Evolutionary conservation across 495 filamentous ascomycete species (phyloP), one percentile per base, ranked within the genome.

Genomic region (Tuber umbilicatum): DNA sequence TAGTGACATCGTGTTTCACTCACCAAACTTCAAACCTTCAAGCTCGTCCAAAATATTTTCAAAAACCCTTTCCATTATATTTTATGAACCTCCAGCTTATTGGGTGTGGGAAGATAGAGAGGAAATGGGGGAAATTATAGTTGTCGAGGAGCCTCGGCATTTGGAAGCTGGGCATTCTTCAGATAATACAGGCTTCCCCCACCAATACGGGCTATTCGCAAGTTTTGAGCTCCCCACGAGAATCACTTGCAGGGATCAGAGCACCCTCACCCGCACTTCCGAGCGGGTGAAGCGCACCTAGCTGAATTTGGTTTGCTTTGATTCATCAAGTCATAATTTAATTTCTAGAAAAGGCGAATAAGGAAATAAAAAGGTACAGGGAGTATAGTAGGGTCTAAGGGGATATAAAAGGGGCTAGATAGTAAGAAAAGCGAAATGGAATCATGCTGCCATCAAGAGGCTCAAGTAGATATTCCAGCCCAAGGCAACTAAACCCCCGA

Each of bases 391-490:
- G 55, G 27, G 12, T 31, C 27, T 9, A 35, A 31, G 31, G 14
- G 27, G 9, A 35, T 35, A 35, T 35, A 31, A 35, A 35, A 14
- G 27, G 16, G 55, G 14, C 14, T 16, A 64, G n/a, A n/a, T 64
- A 4, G 55, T 35, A 35, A 14, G 27, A 17, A 31, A 69, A 64
- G 10, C 0, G 41, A 41, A 40, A 60, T 5, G 23, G 19, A 43
- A 55, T 55, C 27, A 68, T 21, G 21, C 35, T 7, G 38, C 64
- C 81, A 82, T 82, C 77, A 90, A 84, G 77, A 95, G 83, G 81
- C 93, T 94, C 83, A 97, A 85, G 85, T 94, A 97, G 70, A 97
- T 83, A 1, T 92, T 92, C 95, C 95, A 99, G 37, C 86, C 89
- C 68, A 99, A 81, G 3, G 94, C 94, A 40, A 93, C 92, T 71